Percentiles rank a stretch among this genome's conserved stretches.
These are phyloP conservation scores for Picochlorum sp. DNA, from an alignment of 139 green algal genomes.

Conservation along the genomic window DNA sequence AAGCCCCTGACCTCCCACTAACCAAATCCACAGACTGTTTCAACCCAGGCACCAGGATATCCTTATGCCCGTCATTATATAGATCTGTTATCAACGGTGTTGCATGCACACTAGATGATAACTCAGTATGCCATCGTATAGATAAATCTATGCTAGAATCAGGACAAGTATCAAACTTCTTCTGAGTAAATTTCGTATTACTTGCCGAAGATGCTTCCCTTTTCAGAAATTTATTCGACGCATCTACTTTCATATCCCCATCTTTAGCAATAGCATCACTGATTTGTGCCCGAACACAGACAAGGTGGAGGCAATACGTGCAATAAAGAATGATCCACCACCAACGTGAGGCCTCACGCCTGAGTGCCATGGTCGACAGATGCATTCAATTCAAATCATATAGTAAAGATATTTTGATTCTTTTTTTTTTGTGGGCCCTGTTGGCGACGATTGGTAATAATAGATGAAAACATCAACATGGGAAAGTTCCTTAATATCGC, in stretches of 20 bases:
- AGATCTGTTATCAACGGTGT: constrained; percentile 94
- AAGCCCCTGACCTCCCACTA: constrained; percentile 70
- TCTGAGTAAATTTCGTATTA: not conserved
- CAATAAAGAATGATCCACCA: not conserved
- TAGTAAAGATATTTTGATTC: no score
- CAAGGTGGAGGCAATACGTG: not conserved
- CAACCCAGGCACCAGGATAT: constrained; percentile 93
- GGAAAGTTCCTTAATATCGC: no score
- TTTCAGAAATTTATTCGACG: constrained; percentile 64
- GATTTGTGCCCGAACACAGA: constrained; percentile 28
- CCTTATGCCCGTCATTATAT: constrained; percentile 78
- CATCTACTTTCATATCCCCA: constrained; percentile 25
- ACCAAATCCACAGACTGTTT: constrained; percentile 39
- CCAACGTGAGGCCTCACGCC: not conserved
- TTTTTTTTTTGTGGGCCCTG: no score
- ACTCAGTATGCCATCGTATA: constrained; percentile 83
- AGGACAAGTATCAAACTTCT: not conserved
- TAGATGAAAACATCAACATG: no score
- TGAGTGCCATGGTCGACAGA: no score
- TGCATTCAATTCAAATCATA: no score
- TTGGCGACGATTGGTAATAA: no score
- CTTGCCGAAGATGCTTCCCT: constrained; percentile 25
- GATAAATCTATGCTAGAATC: constrained; percentile 45
- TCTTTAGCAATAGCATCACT: constrained; percentile 35
- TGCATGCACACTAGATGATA: constrained; percentile 75